Evolutionary conservation across 495 filamentous ascomycete species (phyloP).

Genomic region (Daldinia bambusicola): DNA sequence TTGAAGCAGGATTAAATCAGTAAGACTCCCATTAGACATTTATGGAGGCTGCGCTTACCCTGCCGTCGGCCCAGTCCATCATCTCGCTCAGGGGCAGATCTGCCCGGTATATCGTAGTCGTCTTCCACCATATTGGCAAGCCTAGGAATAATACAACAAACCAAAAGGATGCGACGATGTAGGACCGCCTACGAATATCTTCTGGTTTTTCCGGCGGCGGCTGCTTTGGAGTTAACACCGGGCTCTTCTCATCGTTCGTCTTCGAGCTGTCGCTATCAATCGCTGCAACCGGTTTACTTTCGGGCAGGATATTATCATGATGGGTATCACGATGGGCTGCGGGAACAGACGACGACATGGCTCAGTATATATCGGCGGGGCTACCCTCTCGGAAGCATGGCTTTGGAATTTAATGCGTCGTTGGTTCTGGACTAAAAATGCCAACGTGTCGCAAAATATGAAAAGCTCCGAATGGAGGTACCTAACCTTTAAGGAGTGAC

Average conservation of each 20-base stretch:
- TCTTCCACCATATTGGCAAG: slow-evolving; percentile 95
- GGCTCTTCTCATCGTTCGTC: neutral
- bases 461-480: neutral
- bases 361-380: slow-evolving; percentile 23
- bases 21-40: slow-evolving; percentile 1
- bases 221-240: slow-evolving; percentile 49
- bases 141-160: slow-evolving; percentile 83
- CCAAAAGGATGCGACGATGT: slow-evolving; percentile 92
- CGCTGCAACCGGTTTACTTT: slow-evolving; percentile 8
- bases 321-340: slow-evolving; percentile 25
- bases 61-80: slow-evolving; percentile 92
- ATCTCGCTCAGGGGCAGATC: slow-evolving; percentile 85
- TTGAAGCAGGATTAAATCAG: slow-evolving; percentile 48
- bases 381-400: slow-evolving; percentile 33
- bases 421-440: slow-evolving; percentile 7
- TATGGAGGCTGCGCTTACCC: slow-evolving; percentile 59
- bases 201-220: slow-evolving; percentile 81
- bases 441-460: slow-evolving; percentile 28
- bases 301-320: slow-evolving; percentile 16
- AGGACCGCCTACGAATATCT: slow-evolving; percentile 71
- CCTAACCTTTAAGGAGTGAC: neutral
- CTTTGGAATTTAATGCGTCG: slow-evolving; percentile 23
- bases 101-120: slow-evolving; percentile 93
- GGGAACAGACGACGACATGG: slow-evolving; percentile 39
- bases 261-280: neutral